phyloP scores from a whole-genome alignment of 441 rosid species.

The Macaranga tanarius region DNA sequence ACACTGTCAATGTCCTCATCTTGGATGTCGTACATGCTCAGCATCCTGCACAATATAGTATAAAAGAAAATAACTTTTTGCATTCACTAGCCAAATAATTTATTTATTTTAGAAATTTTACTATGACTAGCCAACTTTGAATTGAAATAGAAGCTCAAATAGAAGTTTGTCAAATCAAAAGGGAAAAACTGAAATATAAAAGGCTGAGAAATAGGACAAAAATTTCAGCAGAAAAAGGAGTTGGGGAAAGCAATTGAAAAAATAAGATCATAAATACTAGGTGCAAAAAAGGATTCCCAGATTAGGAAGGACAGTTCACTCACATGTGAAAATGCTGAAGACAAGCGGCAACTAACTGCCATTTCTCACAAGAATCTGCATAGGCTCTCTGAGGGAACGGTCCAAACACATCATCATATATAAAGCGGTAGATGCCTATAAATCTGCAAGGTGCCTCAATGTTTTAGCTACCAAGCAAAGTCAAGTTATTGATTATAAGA shows the following conservation, averaged over 20 bases:
- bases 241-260: not conserved
- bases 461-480: conserved; percentile 26
- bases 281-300: conserved; percentile 1
- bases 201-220: not conserved
- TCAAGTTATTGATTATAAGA: conserved; percentile 25
- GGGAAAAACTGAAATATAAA: not conserved
- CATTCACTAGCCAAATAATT: not conserved
- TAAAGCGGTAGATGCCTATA: conserved; percentile 87
- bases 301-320: conserved; percentile 27
- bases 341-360: conserved; percentile 92
- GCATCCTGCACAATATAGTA: conserved; percentile 56
- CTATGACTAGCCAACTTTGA: not conserved
- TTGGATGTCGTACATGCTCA: conserved; percentile 76
- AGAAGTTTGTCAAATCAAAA: not conserved
- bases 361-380: conserved; percentile 91
- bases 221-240: not conserved
- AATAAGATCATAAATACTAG: not conserved
- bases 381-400: conserved; percentile 98
- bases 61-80: conserved; percentile 10
- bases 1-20: conserved; percentile 77
- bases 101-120: conserved; percentile 2
- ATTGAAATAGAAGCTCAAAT: not conserved
- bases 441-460: conserved; percentile 58
- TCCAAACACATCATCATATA: conserved; percentile 90
- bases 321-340: conserved; percentile 96